Percentiles rank a stretch among this genome's conserved stretches.
These are phyloP conservation scores for Claviceps cyperi DNA, from an alignment of 2,329 filamentous ascomycete species.

Conservation along the genomic window DNA sequence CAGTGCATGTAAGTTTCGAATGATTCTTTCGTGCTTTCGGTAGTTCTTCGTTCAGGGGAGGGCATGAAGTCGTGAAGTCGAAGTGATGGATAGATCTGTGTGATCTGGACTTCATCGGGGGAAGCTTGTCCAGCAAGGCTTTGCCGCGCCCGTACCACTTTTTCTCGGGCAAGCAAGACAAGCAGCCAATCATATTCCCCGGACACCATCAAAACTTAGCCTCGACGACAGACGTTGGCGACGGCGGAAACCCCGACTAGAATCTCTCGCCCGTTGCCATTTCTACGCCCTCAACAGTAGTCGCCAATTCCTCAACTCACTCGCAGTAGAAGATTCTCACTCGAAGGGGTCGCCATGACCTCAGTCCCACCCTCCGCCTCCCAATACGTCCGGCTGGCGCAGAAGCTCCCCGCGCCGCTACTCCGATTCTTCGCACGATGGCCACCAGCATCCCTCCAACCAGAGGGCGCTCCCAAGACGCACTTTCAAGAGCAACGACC, in stretches of 20 bases:
- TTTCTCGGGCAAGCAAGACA: background rate
- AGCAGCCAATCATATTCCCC: conserved; percentile 4
- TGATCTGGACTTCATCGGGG: background rate
- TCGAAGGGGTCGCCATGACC: conserved; percentile 16
- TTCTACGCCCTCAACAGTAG: background rate
- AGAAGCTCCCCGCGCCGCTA: conserved; percentile 61
- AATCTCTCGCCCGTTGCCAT: background rate
- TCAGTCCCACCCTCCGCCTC: conserved; percentile 22
- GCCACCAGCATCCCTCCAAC: conserved; percentile 53
- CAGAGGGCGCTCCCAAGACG: conserved; percentile 28
- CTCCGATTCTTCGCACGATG: conserved; percentile 81
- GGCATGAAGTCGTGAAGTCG: background rate
- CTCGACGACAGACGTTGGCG: conserved; percentile 4
- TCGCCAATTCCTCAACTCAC: background rate
- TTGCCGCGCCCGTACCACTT: background rate
- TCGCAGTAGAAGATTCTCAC: too few species aligned
- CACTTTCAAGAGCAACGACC: conserved; percentile 41
- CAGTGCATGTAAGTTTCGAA: background rate
- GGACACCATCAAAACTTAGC: conserved; percentile 5
- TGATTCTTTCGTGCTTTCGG: background rate
- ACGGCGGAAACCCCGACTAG: background rate
- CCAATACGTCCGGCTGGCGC: conserved; percentile 44
- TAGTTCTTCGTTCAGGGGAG: background rate
- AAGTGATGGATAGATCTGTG: background rate
- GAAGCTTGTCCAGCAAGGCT: conserved; percentile 6